A percentile compares a stretch with the other conserved stretches of the same genome.
Conservation (phyloP, 345 rosid species). For the Eucalyptus sp. region DNA sequence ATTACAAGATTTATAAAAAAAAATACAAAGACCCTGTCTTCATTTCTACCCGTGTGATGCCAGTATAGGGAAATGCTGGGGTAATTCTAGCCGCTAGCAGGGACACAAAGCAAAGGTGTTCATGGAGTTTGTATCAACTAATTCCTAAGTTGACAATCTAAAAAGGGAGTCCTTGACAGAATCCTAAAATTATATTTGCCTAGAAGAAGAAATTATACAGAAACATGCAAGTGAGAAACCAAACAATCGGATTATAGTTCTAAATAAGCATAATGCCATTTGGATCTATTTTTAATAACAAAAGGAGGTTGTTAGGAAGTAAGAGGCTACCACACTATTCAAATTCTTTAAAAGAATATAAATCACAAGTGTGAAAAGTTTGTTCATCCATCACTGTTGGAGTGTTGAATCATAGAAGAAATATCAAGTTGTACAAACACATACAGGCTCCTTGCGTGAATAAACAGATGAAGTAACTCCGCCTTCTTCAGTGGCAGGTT, state of each 20-base stretch:
- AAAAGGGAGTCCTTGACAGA: background rate
- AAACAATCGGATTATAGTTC: background rate
- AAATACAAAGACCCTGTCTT: background rate
- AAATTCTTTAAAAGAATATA: background rate
- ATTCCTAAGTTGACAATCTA: background rate
- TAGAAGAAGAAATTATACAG: background rate
- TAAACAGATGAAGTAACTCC: slow-evolving; percentile 89
- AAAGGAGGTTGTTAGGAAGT: background rate
- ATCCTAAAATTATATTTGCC: background rate
- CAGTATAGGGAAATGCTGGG: background rate
- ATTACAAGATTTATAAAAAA: background rate
- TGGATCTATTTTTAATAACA: background rate
- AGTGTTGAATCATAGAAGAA: background rate
- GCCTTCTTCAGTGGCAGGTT: slow-evolving; percentile 89
- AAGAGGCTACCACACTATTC: background rate
- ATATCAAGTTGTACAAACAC: slow-evolving; percentile 4
- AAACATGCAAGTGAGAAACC: background rate
- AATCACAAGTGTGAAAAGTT: background rate
- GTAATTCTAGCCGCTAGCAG: background rate
- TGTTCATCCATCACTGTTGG: background rate
- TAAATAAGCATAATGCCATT: background rate
- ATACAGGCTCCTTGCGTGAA: slow-evolving; percentile 99
- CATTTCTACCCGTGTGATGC: background rate
- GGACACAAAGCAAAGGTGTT: background rate
- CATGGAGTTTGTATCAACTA: background rate